Base-by-base conservation (phyloP, 257 asterid genomes). In the Oldenlandia corymbosa region DNA sequence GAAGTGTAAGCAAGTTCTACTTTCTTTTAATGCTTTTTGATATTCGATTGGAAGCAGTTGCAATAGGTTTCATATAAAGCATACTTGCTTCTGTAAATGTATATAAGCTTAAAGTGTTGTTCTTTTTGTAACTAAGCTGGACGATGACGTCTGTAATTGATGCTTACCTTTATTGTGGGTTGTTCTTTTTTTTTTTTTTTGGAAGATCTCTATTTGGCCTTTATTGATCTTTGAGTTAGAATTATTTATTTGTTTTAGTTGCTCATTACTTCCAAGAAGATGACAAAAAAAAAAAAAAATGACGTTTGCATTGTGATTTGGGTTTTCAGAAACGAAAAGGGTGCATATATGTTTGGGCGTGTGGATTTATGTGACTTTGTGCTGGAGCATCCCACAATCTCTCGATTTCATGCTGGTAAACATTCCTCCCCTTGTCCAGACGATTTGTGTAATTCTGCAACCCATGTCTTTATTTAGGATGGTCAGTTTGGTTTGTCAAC, bases 331-430 rank as follows among this genome's bases (percentile, higher is more conserved):
- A 74, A 81, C 68, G 70, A 89, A 84, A 92, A 92, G 75, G 99
- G 96, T 63, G 97, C 97, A 17, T 92, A 87, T 78, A 89, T 92
- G 97, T 92, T 92, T 78, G 99, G 99, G 64, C 96, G 96, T 28
- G 96, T 89, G 69, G 99, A 89, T 75, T 77, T 89, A 51, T 92
- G 97, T 21, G 99, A 92, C 70, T 89, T 92, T 69, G 76, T 92
- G 76, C 93, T 92, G 17, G 99, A 89, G 76, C 99, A 92, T 79
- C 99, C 97, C 1, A 92, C 97, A 17, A 81, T 92, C 62, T 92
- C 99, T 36, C 78, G 99, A 31, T 92, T 92, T 80, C 99, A 92
- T 60, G 96, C 99, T 8, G 96, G 99, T 92, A 80, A 21, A 45
- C 72, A n/a, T 58, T 23, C 18, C n/a, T 30, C 41, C 49, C 48